Conservation (phyloP, 1,139 yeast species). For the Debaryomyces robertsiae region DNA sequence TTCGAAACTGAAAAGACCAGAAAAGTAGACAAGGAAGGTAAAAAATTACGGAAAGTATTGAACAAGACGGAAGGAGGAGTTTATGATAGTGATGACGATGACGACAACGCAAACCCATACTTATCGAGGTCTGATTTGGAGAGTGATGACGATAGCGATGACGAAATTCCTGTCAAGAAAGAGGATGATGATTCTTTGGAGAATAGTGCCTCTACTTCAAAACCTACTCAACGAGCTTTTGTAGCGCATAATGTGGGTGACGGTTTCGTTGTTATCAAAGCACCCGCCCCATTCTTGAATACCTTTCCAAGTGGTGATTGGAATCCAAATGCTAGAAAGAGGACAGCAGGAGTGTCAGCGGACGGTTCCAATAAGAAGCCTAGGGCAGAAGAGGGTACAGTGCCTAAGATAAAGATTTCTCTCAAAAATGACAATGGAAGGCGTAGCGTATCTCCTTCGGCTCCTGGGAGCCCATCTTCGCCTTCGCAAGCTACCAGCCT, state of each 20-base stretch:
- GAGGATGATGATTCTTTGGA: constrained; percentile 41
- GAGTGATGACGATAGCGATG: constrained; percentile 48
- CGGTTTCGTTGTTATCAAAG: constrained; percentile 69
- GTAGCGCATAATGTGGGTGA: constrained; percentile 55
- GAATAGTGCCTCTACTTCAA: constrained; percentile 14
- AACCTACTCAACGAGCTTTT: constrained; percentile 34
- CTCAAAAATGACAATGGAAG: constrained; percentile 17
- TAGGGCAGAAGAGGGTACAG: constrained; percentile 31
- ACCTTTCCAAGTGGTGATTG: constrained; percentile 81
- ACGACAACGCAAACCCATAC: constrained; percentile 69
- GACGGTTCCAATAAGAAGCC: constrained; percentile 42
- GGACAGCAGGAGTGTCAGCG: constrained; percentile 27
- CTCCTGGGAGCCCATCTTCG: constrained; percentile 19
- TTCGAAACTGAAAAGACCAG: constrained; percentile 64
- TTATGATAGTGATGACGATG: constrained; percentile 89
- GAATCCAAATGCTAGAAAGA: constrained; percentile 67
- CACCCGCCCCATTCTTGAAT: constrained; percentile 60
- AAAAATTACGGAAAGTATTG: constrained; percentile 78
- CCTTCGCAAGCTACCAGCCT: constrained; percentile 27
- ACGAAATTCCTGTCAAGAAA: constrained; percentile 41
- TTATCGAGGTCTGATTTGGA: constrained; percentile 73
- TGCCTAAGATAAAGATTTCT: constrained; percentile 18
- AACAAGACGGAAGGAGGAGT: constrained; percentile 87
- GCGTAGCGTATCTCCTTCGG: constrained; percentile 20
- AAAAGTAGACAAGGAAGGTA: constrained; percentile 90